Evolutionary conservation across 2,329 filamentous ascomycete genomes (phyloP).

Genomic region (Venturia effusa): DNA sequence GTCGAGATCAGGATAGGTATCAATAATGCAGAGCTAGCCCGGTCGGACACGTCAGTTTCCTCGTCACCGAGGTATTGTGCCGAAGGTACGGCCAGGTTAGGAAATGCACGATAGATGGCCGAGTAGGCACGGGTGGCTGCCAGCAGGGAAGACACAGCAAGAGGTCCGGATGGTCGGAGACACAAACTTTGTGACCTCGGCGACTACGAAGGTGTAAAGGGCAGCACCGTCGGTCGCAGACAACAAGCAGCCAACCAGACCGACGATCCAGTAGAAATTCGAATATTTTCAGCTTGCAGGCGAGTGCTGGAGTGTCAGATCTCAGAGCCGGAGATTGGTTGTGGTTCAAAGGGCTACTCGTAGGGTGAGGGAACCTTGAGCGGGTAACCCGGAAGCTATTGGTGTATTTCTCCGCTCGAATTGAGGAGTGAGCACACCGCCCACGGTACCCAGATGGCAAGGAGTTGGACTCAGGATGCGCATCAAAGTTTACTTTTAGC

Average conservation of each 20-base stretch:
- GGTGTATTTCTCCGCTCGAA: background rate
- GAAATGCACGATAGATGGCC: constrained; percentile 3
- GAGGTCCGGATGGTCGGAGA: background rate
- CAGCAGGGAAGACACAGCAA: background rate
- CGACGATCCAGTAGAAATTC: background rate
- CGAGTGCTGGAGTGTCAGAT: background rate
- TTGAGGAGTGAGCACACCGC: background rate
- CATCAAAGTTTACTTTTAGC: background rate
- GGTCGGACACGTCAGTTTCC: background rate
- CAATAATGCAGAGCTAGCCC: background rate
- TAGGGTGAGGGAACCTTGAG: background rate
- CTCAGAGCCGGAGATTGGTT: background rate
- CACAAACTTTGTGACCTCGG: background rate
- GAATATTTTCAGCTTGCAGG: background rate
- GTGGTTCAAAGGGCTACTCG: background rate
- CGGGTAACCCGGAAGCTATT: background rate
- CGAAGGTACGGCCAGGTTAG: background rate
- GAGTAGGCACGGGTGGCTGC: background rate
- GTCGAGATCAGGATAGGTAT: background rate
- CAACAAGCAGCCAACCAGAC: background rate
- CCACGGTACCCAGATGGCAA: background rate
- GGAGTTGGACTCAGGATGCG: background rate
- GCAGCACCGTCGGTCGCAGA: background rate
- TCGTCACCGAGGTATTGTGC: background rate
- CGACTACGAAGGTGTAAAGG: background rate